A percentile compares a stretch with the other conserved stretches of the same genome.
These are phyloP conservation scores for Isabelozyma gotoi DNA, from an alignment of 805 yeast genomes.

Conservation along the genomic window DNA sequence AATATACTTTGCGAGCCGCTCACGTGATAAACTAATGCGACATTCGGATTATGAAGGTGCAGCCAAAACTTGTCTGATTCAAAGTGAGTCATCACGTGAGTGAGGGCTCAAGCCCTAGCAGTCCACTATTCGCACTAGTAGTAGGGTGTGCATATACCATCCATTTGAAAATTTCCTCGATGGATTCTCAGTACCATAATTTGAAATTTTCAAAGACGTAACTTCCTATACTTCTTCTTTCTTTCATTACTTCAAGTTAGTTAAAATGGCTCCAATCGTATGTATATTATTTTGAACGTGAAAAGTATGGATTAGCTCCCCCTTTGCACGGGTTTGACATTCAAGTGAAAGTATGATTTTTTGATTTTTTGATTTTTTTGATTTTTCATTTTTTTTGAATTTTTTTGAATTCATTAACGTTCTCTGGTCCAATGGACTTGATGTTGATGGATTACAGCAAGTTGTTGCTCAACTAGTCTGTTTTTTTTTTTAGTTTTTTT, in stretches of 20 bases:
- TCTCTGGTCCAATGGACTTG: background rate
- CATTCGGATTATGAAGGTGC: too few relatives aligned
- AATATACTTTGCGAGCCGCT: background rate
- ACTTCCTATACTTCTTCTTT: conserved; percentile 4
- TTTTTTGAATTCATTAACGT: conserved; percentile 1
- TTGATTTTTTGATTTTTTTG: conserved; percentile 1
- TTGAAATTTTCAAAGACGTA: conserved; percentile 1
- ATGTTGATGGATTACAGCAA: background rate
- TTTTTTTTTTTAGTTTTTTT: conserved; percentile 4
- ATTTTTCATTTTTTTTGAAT: conserved; percentile 3
- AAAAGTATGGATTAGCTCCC: conserved; percentile 30
- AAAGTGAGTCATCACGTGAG: background rate
- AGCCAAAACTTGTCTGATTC: too few relatives aligned
- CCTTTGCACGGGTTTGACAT: conserved; percentile 31
- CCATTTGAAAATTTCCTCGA: background rate
- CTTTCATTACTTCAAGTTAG: conserved; percentile 7
- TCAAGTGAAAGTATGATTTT: conserved; percentile 4
- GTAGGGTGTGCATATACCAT: background rate
- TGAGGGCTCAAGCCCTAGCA: conserved; percentile 9
- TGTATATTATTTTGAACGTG: conserved; percentile 37
- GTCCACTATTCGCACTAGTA: background rate
- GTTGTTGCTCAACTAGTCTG: background rate
- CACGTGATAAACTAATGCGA: background rate
- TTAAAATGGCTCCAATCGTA: conserved; percentile 88
- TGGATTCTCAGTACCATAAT: background rate